Evolutionary conservation across 371 early-diverging fungal genomes (phyloP).

Genomic region (Zopfochytrium polystomum): DNA sequence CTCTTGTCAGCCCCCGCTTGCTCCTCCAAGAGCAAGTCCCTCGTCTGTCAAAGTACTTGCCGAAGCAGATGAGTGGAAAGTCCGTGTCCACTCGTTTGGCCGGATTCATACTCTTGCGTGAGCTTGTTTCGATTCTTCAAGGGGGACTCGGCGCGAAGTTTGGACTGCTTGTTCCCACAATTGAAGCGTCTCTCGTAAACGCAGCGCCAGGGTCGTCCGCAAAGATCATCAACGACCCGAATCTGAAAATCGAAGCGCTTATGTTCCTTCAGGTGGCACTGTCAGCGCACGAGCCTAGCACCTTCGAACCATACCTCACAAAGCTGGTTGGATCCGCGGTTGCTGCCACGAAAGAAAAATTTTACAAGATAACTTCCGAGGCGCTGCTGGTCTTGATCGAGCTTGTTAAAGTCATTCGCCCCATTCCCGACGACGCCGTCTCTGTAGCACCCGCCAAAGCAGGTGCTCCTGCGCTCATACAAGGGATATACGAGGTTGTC

Average conservation of each 20-base stretch:
- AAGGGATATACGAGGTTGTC: slow-evolving; percentile 50
- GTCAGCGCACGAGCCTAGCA: slow-evolving; percentile 56
- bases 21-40: slow-evolving; percentile 53
- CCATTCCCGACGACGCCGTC: slow-evolving; percentile 57
- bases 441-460: too few relatives aligned
- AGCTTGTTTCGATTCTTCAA: slow-evolving; percentile 65
- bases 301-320: slow-evolving; percentile 56
- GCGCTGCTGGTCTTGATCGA: slow-evolving; percentile 70
- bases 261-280: slow-evolving; percentile 70
- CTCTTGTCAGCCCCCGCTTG: slow-evolving; percentile 18
- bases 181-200: slow-evolving; percentile 58
- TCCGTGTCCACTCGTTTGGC: slow-evolving; percentile 73
- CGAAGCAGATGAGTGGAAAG: slow-evolving; percentile 69
- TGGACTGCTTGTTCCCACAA: slow-evolving; percentile 66
- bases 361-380: slow-evolving; percentile 80
- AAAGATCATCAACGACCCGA: slow-evolving; percentile 65
- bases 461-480: slow-evolving; percentile 30
- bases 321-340: slow-evolving; percentile 66
- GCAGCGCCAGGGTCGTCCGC: slow-evolving; percentile 30
- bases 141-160: slow-evolving; percentile 69
- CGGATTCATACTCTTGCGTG: slow-evolving; percentile 70
- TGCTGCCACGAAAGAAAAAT: slow-evolving; percentile 59
- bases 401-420: slow-evolving; percentile 73
- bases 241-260: slow-evolving; percentile 79
- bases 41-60: slow-evolving; percentile 60